These are phyloP conservation scores for Blastobotrys muscicola DNA, from an alignment of 805 yeast species.

Conservation along the genomic window DNA sequence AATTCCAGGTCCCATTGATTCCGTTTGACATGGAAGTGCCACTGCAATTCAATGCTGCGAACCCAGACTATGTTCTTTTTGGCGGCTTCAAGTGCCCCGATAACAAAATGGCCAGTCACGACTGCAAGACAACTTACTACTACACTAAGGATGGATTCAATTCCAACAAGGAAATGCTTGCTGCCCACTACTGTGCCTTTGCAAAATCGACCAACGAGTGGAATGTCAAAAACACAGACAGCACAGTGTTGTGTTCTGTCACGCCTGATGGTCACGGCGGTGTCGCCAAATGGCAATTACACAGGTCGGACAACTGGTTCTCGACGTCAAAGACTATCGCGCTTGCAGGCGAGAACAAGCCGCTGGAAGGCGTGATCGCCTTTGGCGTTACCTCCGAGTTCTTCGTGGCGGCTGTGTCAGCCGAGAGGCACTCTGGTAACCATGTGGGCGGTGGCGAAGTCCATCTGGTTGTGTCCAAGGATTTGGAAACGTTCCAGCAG, in stretches of 20 bases:
- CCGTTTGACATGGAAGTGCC: constrained; percentile 22
- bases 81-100: constrained; percentile 31
- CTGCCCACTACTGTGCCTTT: constrained; percentile 27
- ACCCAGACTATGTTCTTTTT: constrained; percentile 31
- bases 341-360: constrained; percentile 25
- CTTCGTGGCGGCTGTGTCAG: constrained; percentile 26
- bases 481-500: constrained; percentile 28
- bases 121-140: constrained; percentile 32
- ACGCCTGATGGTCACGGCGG: constrained; percentile 35
- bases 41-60: constrained; percentile 32
- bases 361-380: constrained; percentile 25
- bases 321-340: constrained; percentile 25
- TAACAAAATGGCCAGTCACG: constrained; percentile 13
- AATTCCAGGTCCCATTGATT: constrained; percentile 26
- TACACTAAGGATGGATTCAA: constrained; percentile 41
- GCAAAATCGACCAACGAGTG: constrained; percentile 24
- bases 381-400: constrained; percentile 30
- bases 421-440: constrained; percentile 20
- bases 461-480: constrained; percentile 27
- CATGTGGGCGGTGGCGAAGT: constrained; percentile 11
- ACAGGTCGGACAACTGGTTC: constrained; percentile 39
- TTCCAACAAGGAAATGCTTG: constrained; percentile 16
- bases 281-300: constrained; percentile 29
- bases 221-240: constrained; percentile 19
- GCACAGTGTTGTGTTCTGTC: constrained; percentile 36